A percentile compares a stretch with the other conserved stretches of the same genome.
Evolutionary conservation across 352 stramenopile species (phyloP).

Genomic region (Pythium utonaiense): DNA sequence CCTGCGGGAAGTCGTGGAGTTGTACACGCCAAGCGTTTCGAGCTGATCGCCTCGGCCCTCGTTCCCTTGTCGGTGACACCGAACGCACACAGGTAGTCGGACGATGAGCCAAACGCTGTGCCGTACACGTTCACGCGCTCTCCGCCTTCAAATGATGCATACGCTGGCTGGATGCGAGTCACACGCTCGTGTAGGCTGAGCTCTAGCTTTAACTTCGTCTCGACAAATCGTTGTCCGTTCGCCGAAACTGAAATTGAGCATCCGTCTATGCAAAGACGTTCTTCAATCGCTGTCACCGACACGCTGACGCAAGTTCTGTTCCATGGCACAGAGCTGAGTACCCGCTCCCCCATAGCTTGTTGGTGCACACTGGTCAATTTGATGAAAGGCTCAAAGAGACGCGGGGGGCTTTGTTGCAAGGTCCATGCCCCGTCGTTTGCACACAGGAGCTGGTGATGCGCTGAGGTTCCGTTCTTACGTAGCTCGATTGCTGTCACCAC

Average conservation of each 20-base stretch:
- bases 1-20: conserved; percentile 3
- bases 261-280: not conserved
- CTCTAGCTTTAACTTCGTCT: conserved; percentile 8
- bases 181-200: conserved; percentile 13
- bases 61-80: not conserved
- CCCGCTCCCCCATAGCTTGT: not conserved
- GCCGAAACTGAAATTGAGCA: conserved; percentile 11
- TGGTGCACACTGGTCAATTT: conserved; percentile 1
- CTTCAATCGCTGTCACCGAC: not conserved
- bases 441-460: not conserved
- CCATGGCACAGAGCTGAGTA: not conserved
- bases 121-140: conserved; percentile 4
- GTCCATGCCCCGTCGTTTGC: not conserved
- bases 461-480: not conserved
- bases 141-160: conserved; percentile 12
- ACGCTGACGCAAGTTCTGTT: conserved; percentile 18
- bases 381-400: conserved; percentile 3
- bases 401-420: not conserved
- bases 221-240: conserved; percentile 10
- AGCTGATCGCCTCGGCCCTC: not conserved
- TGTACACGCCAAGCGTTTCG: not conserved
- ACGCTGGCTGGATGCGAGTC: conserved; percentile 1
- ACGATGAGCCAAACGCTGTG: conserved; percentile 4
- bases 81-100: conserved; percentile 13
- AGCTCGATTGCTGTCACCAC: not conserved